Evolutionary conservation across 495 filamentous ascomycete species (phyloP).

Genomic region (Chaetomium cochliodes): DNA sequence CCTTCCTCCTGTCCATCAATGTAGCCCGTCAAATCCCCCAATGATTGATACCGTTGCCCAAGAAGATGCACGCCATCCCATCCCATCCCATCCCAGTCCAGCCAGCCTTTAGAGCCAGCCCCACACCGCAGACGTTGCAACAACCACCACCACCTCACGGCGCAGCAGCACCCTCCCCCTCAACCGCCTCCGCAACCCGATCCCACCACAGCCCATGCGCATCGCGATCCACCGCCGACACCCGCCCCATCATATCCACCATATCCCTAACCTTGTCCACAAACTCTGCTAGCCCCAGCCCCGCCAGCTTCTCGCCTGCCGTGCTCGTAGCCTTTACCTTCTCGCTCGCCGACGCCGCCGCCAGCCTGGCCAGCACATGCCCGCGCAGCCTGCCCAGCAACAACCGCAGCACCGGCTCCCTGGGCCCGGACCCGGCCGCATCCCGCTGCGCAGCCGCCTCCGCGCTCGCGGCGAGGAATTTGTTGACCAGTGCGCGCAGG

Average conservation of each 20-base stretch:
- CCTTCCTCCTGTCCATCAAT: neutral
- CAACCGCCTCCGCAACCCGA: conserved; percentile 52
- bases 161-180: conserved; percentile 30
- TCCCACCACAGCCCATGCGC: conserved; percentile 83
- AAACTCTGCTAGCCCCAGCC: conserved; percentile 83
- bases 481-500: conserved; percentile 52
- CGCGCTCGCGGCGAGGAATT: conserved; percentile 48
- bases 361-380: conserved; percentile 74
- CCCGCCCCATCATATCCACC: conserved; percentile 72
- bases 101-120: neutral
- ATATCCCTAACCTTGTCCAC: conserved; percentile 78
- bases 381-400: conserved; percentile 70
- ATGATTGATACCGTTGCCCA: neutral
- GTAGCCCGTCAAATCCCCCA: neutral
- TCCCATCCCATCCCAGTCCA: too few relatives aligned
- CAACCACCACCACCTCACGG: neutral
- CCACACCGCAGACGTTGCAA: neutral
- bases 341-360: conserved; percentile 73
- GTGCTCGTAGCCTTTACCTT: conserved; percentile 76
- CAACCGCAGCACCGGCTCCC: conserved; percentile 78
- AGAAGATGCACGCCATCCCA: neutral
- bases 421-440: conserved; percentile 44
- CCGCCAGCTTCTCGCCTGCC: conserved; percentile 77
- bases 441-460: conserved; percentile 35
- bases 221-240: conserved; percentile 75